Conservation (phyloP, 2,329 filamentous ascomycete species). For the Diaporthe destruens region DNA sequence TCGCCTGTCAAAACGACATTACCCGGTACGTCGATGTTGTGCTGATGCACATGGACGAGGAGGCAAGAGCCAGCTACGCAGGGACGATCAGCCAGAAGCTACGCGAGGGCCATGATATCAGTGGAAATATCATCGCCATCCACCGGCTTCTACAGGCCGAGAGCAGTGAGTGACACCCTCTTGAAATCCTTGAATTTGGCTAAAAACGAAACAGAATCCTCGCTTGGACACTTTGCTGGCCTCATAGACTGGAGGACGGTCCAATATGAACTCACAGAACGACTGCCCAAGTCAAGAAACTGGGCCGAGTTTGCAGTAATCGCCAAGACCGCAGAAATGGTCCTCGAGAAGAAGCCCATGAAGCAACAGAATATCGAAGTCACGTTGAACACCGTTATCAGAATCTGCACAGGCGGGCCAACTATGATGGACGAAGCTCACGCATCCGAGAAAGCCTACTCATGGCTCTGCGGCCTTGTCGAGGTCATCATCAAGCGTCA, state of each 20-base stretch:
- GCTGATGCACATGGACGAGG: conserved; percentile 44
- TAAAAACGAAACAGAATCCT: conserved; percentile 33
- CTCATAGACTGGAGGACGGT: conserved; percentile 55
- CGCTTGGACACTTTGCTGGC: conserved; percentile 30
- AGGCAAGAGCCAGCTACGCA: conserved; percentile 55
- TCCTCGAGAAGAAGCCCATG: conserved; percentile 67
- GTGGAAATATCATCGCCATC: conserved; percentile 60
- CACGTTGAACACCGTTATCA: conserved; percentile 61
- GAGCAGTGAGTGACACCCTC: conserved; percentile 29
- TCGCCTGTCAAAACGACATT: conserved; percentile 49
- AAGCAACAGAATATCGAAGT: conserved; percentile 70
- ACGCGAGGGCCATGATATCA: conserved; percentile 48
- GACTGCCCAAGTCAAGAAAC: conserved; percentile 49
- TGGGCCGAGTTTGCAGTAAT: conserved; percentile 53
- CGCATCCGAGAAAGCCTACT: conserved; percentile 55
- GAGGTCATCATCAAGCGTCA: conserved; percentile 71
- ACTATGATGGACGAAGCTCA: conserved; percentile 46
- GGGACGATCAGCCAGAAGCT: conserved; percentile 53
- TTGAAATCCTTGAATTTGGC: neutral
- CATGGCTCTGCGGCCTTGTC: conserved; percentile 65
- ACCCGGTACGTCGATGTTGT: conserved; percentile 48
- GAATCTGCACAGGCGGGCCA: conserved; percentile 48
- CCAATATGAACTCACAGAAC: conserved; percentile 56
- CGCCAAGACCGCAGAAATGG: conserved; percentile 56
- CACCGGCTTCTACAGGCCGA: conserved; percentile 53